phyloP scores from a whole-genome alignment of 352 stramenopile genomes.

The Phytophthora capsici region DNA sequence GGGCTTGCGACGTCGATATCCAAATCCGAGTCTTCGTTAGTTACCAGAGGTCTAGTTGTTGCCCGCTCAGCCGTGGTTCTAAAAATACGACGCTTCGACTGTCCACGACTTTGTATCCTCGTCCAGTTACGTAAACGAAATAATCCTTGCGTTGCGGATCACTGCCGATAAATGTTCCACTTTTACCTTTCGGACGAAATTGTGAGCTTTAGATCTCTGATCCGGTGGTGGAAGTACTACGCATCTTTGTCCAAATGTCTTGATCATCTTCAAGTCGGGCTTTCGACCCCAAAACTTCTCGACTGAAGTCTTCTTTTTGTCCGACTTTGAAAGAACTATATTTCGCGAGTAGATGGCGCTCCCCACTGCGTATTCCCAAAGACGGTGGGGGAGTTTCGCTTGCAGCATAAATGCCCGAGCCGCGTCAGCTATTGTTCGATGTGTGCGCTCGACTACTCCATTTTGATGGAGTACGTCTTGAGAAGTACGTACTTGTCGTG shows the following conservation, averaged over 20 bases:
- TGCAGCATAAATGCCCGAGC: constrained; percentile 5
- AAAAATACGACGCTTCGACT: constrained; percentile 24
- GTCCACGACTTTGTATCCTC: not conserved
- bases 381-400: constrained; percentile 2
- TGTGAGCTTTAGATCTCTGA: not conserved
- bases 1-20: too few relatives aligned
- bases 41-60: too few relatives aligned
- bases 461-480: constrained; percentile 10
- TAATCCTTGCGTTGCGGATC: constrained; percentile 16
- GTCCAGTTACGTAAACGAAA: constrained; percentile 18
- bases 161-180: constrained; percentile 11
- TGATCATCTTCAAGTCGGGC: constrained; percentile 8
- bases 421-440: constrained; percentile 2
- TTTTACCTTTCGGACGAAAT: constrained; percentile 10
- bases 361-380: constrained; percentile 20
- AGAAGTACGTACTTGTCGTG: not conserved
- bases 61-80: too few relatives aligned
- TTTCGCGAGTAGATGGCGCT: not conserved
- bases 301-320: not conserved
- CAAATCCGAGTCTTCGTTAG: too few relatives aligned
- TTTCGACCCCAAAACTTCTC: constrained; percentile 16
- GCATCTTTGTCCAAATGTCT: constrained; percentile 8
- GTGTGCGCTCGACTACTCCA: constrained; percentile 5
- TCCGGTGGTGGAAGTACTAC: constrained; percentile 6
- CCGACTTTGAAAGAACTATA: not conserved